phyloP scores from a whole-genome alignment of 139 green algal genomes.

The Chlamydomonas schloesseri region DNA sequence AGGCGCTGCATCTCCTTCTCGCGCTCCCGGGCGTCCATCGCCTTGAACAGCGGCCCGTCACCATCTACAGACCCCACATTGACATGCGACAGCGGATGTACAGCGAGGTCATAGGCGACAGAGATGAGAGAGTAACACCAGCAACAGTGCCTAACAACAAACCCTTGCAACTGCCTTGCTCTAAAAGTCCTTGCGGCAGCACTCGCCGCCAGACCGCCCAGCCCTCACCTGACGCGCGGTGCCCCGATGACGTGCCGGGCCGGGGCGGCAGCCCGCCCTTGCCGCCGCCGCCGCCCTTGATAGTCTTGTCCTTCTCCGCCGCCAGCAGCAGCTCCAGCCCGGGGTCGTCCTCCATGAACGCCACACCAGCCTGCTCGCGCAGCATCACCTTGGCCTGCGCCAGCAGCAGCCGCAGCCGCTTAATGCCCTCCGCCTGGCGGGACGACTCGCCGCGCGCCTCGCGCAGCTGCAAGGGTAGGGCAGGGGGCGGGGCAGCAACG shows the following conservation, averaged over 20 bases:
- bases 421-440: conserved; percentile 4
- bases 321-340: conserved; percentile 28
- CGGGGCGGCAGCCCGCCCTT: conserved; percentile 4
- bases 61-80: background rate
- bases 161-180: too few relatives aligned
- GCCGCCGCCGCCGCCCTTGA: background rate
- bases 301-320: background rate
- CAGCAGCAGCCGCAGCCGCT: conserved; percentile 46
- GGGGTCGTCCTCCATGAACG: conserved; percentile 45
- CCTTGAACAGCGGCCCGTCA: conserved; percentile 42
- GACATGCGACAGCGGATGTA: too few relatives aligned
- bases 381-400: conserved; percentile 19
- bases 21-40: conserved; percentile 33
- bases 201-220: too few relatives aligned
- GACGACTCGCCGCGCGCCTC: conserved; percentile 7
- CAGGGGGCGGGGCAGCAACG: background rate
- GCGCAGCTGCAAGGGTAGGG: background rate
- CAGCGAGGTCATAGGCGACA: too few relatives aligned
- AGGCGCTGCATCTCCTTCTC: conserved; percentile 42
- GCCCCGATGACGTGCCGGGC: background rate
- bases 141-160: too few relatives aligned
- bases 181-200: too few relatives aligned
- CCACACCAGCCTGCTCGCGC: conserved; percentile 14
- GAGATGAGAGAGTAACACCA: too few relatives aligned
- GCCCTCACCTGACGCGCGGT: background rate